Percentiles rank a stretch among this genome's conserved stretches.
Evolutionary conservation across 208 protist species (phyloP).

Genomic region (Leishmania guyanensis): DNA sequence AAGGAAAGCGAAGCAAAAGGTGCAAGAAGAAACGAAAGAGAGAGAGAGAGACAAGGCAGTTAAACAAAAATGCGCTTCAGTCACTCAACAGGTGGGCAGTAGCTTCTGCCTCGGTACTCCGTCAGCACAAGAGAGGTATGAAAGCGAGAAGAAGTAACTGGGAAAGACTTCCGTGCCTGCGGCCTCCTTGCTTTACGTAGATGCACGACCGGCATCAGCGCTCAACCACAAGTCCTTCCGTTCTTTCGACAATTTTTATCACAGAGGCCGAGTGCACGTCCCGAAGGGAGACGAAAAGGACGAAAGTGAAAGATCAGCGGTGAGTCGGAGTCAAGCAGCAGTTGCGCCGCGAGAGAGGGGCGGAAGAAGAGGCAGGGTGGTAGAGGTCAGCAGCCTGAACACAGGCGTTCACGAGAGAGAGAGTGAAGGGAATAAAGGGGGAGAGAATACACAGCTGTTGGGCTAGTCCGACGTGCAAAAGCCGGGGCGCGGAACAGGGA

Average conservation of each 20-base stretch:
- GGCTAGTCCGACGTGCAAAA: neutral
- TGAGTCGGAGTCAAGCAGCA: neutral
- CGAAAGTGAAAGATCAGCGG: neutral
- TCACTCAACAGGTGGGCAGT: neutral
- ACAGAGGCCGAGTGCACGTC: neutral
- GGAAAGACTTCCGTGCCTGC: neutral
- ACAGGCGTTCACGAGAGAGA: neutral
- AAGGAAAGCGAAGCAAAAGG: neutral
- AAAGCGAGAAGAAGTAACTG: neutral
- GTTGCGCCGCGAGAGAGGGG: neutral
- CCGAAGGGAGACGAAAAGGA: neutral
- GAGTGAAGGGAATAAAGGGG: neutral
- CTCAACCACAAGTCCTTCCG: neutral
- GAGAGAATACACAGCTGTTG: neutral
- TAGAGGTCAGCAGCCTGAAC: neutral
- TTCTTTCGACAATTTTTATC: neutral
- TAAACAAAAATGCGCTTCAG: neutral
- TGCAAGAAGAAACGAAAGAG: neutral
- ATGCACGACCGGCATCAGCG: neutral
- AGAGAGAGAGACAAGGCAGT: neutral
- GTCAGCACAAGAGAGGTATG: neutral
- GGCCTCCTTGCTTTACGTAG: neutral
- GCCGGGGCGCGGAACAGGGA: neutral
- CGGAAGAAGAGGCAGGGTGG: neutral
- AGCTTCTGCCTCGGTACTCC: neutral